Conservation (phyloP, 2,329 filamentous ascomycete genomes). For the Tolypocladium inflatum region DNA sequence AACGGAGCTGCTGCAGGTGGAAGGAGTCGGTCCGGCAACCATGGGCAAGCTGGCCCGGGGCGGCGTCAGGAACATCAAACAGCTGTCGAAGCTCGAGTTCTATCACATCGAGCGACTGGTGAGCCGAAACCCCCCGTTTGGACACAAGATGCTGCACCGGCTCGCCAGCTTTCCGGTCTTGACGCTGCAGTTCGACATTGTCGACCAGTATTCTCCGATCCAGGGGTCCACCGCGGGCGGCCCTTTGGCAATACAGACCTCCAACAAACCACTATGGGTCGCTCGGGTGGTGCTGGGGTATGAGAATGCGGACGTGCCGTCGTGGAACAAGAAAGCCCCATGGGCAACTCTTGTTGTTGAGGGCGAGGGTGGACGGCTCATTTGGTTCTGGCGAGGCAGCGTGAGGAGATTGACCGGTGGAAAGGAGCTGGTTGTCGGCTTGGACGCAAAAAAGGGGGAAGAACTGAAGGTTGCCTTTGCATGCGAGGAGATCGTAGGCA, state of each 20-base stretch:
- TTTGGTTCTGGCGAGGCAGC: constrained; percentile 59
- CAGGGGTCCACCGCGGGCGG: constrained; percentile 6
- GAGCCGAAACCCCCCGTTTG: constrained; percentile 75
- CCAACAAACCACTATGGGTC: constrained; percentile 15
- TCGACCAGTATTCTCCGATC: constrained; percentile 7
- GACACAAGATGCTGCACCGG: constrained; percentile 55
- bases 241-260: constrained; percentile 1
- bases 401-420: constrained; percentile 54
- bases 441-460: constrained; percentile 41
- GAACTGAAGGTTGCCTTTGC: constrained; percentile 61
- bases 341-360: constrained; percentile 68
- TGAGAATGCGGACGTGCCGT: constrained; percentile 51
- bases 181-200: constrained; percentile 27
- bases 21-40: constrained; percentile 65
- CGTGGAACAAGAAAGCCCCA: constrained; percentile 55
- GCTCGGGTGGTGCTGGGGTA: constrained; percentile 63
- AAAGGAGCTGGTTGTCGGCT: constrained; percentile 44
- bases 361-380: constrained; percentile 37
- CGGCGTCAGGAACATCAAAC: constrained; percentile 62
- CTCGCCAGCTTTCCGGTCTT: constrained; percentile 61
- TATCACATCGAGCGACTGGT: constrained; percentile 68
- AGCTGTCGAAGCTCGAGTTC: constrained; percentile 57
- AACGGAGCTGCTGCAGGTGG: constrained; percentile 74
- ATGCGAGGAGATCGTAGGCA: constrained; percentile 76
- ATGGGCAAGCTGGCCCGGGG: constrained; percentile 63